These are phyloP conservation scores for Odontarrhena argentea DNA, from an alignment of 345 rosid species.

Conservation along the genomic window DNA sequence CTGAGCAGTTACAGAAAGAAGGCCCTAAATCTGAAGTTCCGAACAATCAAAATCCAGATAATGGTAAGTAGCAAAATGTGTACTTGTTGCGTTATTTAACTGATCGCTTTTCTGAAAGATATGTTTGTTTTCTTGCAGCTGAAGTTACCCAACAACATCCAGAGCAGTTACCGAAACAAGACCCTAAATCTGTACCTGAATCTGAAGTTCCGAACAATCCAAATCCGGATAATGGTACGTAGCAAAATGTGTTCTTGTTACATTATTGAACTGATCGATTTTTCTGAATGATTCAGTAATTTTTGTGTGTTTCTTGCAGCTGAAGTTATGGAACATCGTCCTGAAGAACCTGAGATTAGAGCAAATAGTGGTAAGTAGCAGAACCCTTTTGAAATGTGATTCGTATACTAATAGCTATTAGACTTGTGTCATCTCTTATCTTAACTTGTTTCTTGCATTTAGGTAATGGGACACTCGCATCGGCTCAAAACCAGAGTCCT, in stretches of 20 bases:
- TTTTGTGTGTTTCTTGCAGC: too few species aligned
- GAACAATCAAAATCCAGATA: slow-evolving; percentile 1
- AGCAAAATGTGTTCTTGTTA: not conserved
- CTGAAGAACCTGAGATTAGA: not conserved
- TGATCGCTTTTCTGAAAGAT: too few species aligned
- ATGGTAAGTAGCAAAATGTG: slow-evolving; percentile 24
- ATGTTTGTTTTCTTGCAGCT: too few species aligned
- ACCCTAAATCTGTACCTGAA: not conserved
- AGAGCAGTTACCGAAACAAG: too few species aligned
- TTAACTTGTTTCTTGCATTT: not conserved
- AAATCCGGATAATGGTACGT: slow-evolving; percentile 21
- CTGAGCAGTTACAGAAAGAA: too few species aligned
- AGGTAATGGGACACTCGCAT: slow-evolving; percentile 6
- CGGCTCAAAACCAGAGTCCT: not conserved
- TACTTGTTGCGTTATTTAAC: too few species aligned
- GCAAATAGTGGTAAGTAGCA: slow-evolving; percentile 17
- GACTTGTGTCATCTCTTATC: not conserved
- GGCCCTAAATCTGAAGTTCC: slow-evolving; percentile 3
- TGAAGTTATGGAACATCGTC: too few species aligned
- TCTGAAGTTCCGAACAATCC: slow-evolving; percentile 7
- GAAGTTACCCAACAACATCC: too few species aligned
- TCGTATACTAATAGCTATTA: not conserved
- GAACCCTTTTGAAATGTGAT: slow-evolving; percentile 15
- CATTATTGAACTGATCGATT: too few species aligned
- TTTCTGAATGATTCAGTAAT: too few species aligned